Conservation (phyloP, 2,329 filamentous ascomycete species). For the Beauveria varroae region DNA sequence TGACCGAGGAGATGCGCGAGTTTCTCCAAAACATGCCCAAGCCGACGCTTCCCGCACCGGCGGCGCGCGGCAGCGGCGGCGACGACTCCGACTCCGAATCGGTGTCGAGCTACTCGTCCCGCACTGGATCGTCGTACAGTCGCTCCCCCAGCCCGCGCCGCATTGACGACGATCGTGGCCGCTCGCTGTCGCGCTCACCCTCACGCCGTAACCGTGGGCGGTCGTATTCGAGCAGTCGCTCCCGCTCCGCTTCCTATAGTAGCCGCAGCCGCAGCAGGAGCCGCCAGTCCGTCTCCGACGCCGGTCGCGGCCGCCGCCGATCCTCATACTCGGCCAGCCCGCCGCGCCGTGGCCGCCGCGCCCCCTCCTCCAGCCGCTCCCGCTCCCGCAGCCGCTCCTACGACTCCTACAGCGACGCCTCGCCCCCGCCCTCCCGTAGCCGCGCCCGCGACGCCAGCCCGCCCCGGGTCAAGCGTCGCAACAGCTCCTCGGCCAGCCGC, state of each 20-base stretch:
- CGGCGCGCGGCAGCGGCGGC: conserved; percentile 25
- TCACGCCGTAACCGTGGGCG: conserved; percentile 17
- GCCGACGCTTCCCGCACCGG: conserved; percentile 64
- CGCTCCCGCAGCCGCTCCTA: conserved; percentile 10
- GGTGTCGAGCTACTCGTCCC: conserved; percentile 72
- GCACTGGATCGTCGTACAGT: conserved; percentile 46
- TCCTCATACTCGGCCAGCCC: background rate
- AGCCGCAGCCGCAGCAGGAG: conserved; percentile 27
- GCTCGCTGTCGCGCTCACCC: conserved; percentile 23
- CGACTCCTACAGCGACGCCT: conserved; percentile 7
- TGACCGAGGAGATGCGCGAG: conserved; percentile 94
- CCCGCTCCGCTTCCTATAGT: conserved; percentile 29
- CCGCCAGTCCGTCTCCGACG: background rate
- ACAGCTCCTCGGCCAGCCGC: conserved; percentile 6
- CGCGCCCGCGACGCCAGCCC: background rate
- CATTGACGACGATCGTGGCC: conserved; percentile 17
- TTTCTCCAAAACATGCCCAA: conserved; percentile 85
- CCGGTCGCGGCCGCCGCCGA: background rate
- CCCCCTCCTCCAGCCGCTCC: background rate
- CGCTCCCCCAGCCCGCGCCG: conserved; percentile 16
- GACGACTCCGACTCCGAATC: conserved; percentile 60
- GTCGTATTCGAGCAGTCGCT: conserved; percentile 24
- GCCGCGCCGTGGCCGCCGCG: background rate
- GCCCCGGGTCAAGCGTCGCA: background rate
- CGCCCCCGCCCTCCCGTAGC: background rate